Percentiles rank a stretch among this genome's conserved stretches.
phyloP scores from a whole-genome alignment of 768 basidiomycete genomes.

The Termitomyces sp. region DNA sequence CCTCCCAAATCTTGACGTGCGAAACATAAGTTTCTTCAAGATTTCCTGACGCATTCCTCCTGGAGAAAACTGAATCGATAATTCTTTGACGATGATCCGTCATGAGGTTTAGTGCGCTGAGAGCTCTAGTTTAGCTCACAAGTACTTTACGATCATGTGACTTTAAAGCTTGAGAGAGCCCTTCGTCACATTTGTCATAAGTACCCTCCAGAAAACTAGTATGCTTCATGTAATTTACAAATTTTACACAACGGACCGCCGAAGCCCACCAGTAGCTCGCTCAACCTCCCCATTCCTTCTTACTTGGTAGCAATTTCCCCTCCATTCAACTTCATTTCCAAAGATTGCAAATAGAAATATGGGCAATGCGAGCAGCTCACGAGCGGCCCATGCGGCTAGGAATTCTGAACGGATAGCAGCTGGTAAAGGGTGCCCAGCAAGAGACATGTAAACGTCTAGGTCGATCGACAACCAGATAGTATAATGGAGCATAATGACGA shows the following conservation, averaged over 20 bases:
- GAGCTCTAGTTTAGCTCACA: background rate
- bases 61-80: slow-evolving; percentile 78
- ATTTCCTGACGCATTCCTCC: slow-evolving; percentile 56
- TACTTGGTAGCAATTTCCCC: slow-evolving; percentile 76
- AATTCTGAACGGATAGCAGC: slow-evolving; percentile 50
- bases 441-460: slow-evolving; percentile 73
- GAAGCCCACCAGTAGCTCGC: slow-evolving; percentile 24
- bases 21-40: slow-evolving; percentile 79
- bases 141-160: background rate
- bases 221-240: slow-evolving; percentile 22
- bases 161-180: background rate
- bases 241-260: slow-evolving; percentile 18
- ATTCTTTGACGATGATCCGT: slow-evolving; percentile 62
- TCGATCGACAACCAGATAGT: slow-evolving; percentile 73
- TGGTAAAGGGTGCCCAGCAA: slow-evolving; percentile 62
- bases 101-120: slow-evolving; percentile 20
- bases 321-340: slow-evolving; percentile 83
- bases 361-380: slow-evolving; percentile 84
- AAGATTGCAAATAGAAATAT: slow-evolving; percentile 82
- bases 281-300: slow-evolving; percentile 67
- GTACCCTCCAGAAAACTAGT: background rate
- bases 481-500: slow-evolving; percentile 58
- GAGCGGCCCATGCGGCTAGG: slow-evolving; percentile 67
- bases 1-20: slow-evolving; percentile 94
- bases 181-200: no score